Conservation (phyloP, 352 stramenopile genomes). For the Lagenidium giganteum region DNA sequence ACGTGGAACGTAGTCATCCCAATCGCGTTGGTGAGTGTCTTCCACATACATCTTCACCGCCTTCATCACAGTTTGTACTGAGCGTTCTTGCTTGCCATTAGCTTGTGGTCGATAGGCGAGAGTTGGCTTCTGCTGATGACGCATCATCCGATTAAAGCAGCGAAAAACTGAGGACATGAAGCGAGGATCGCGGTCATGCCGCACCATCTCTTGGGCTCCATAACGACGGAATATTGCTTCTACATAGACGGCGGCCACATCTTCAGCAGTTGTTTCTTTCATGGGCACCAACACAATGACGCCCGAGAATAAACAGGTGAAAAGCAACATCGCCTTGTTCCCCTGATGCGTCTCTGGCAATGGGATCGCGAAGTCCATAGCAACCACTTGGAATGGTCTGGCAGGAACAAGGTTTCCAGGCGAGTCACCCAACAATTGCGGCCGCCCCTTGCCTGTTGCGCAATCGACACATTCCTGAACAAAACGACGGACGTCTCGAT, state of each 20-base stretch:
- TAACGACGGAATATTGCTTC: constrained; percentile 14
- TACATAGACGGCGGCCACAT: constrained; percentile 14
- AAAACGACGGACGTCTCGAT: constrained; percentile 5
- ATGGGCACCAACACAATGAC: constrained; percentile 15
- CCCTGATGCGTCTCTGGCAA: constrained; percentile 7
- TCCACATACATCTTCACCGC: constrained; percentile 3
- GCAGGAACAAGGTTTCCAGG: constrained; percentile 11
- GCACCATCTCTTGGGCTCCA: constrained; percentile 8
- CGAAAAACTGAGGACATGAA: constrained; percentile 19
- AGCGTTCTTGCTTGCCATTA: constrained; percentile 11
- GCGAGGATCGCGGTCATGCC: constrained; percentile 10
- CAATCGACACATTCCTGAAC: constrained; percentile 12
- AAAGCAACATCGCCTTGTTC: constrained; percentile 12
- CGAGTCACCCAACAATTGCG: constrained; percentile 1
- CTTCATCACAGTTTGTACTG: constrained; percentile 8
- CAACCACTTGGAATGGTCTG: constrained; percentile 14
- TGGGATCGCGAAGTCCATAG: constrained; percentile 17
- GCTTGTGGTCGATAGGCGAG: constrained; percentile 7
- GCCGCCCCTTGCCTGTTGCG: constrained; percentile 2
- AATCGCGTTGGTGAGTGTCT: constrained; percentile 7
- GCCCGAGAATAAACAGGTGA: constrained; percentile 12
- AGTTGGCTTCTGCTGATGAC: constrained; percentile 2
- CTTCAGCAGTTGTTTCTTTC: constrained; percentile 5
- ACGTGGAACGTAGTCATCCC: constrained; percentile 11
- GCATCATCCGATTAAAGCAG: constrained; percentile 8